Percentiles rank a stretch among this genome's conserved stretches.
Evolutionary conservation across 2,329 filamentous ascomycete genomes (phyloP).

Genomic region (Aspergillus chevalieri): DNA sequence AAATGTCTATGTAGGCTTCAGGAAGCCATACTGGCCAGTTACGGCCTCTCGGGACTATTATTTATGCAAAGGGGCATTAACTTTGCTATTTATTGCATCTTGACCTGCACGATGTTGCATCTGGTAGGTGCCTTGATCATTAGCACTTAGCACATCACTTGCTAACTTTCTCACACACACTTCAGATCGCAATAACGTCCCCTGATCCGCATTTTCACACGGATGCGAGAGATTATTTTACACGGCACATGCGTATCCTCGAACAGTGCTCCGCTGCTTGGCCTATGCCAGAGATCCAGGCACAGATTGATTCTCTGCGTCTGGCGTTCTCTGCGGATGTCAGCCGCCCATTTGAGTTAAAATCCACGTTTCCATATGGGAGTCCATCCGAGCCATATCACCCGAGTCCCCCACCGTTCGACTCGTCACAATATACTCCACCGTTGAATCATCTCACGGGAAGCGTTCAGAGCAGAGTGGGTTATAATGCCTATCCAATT

Average conservation of each 20-base stretch:
- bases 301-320: constrained; percentile 80
- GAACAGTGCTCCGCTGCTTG: constrained; percentile 77
- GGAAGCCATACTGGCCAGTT: constrained; percentile 71
- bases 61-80: constrained; percentile 94
- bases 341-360: constrained; percentile 80
- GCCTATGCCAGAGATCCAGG: constrained; percentile 85
- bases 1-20: constrained; percentile 81
- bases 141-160: background rate
- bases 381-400: constrained; percentile 63
- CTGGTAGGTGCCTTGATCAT: constrained; percentile 57
- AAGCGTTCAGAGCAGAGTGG: constrained; percentile 45
- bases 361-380: constrained; percentile 78
- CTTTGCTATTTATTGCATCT: constrained; percentile 86
- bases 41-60: constrained; percentile 71
- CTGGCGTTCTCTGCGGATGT: constrained; percentile 86
- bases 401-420: constrained; percentile 58
- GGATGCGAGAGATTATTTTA: constrained; percentile 83
- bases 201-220: constrained; percentile 81
- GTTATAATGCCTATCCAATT: constrained; percentile 59
- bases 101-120: constrained; percentile 90
- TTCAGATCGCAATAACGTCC: constrained; percentile 81
- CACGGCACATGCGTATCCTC: constrained; percentile 86
- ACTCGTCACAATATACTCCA: constrained; percentile 42
- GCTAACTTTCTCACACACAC: background rate
- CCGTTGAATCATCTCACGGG: constrained; percentile 40